phyloP scores from a whole-genome alignment of 2,329 filamentous ascomycete genomes.

The Aureobasidium sp. region DNA sequence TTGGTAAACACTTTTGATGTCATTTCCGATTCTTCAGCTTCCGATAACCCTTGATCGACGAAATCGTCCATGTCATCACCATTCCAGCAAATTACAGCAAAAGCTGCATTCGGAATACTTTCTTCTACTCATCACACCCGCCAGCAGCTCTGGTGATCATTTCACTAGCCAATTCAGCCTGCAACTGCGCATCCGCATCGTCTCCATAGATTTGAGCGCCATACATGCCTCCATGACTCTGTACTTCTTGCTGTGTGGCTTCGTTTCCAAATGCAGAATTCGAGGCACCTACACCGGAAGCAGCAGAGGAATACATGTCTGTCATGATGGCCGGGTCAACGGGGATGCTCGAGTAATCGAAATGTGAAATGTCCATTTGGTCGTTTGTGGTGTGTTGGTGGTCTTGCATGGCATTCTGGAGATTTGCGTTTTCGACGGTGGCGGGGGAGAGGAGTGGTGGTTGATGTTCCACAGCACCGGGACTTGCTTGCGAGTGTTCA shows the following conservation, averaged over 20 bases:
- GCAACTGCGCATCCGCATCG: constrained; percentile 20
- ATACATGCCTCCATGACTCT: constrained; percentile 10
- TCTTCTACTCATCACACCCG: not conserved
- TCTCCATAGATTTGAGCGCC: constrained; percentile 10
- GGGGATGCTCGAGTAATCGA: not conserved
- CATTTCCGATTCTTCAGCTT: not conserved
- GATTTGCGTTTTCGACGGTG: constrained; percentile 10
- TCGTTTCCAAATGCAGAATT: not conserved
- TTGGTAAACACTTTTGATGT: too few species aligned
- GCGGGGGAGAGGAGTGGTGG: not conserved
- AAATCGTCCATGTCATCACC: not conserved
- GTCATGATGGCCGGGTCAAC: not conserved
- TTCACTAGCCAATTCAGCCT: constrained; percentile 15
- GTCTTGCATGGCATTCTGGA: not conserved
- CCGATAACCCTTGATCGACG: not conserved
- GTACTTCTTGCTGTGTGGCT: not conserved
- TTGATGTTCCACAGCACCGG: not conserved
- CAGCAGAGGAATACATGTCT: not conserved
- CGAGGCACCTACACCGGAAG: not conserved
- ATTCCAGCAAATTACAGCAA: not conserved
- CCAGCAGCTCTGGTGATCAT: not conserved
- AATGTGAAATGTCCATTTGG: not conserved
- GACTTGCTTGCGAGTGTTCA: constrained; percentile 25
- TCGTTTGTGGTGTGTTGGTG: not conserved
- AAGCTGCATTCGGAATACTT: too few species aligned